Conservation (phyloP, 2,329 filamentous ascomycete species). For the Myriosclerotinia curreyana region DNA sequence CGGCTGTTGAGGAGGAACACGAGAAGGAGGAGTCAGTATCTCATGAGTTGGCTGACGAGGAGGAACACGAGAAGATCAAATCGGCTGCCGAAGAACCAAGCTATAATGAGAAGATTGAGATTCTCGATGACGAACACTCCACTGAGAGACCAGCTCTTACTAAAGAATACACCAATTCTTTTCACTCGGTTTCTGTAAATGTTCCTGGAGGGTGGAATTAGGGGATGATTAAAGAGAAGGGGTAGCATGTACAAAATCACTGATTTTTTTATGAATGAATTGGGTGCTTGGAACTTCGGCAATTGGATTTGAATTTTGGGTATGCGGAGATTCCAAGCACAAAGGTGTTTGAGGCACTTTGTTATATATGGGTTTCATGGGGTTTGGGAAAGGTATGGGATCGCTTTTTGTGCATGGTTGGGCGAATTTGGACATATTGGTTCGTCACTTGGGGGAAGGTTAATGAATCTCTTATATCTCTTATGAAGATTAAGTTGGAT, state of each 20-base stretch:
- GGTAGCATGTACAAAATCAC: neutral
- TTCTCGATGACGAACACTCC: neutral
- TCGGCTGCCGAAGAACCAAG: neutral
- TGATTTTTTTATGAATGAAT: constrained; percentile 4
- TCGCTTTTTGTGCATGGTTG: neutral
- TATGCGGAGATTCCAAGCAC: neutral
- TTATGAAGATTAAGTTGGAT: neutral
- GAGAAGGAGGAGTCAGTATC: constrained; percentile 15
- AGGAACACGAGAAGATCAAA: constrained; percentile 10
- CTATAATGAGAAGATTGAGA: neutral
- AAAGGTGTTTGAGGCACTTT: neutral
- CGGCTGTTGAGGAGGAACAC: too few relatives aligned
- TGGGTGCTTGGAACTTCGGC: neutral
- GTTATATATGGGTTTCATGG: constrained; percentile 1
- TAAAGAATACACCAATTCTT: constrained; percentile 1
- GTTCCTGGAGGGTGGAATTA: constrained; percentile 14
- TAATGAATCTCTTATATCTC: constrained; percentile 18
- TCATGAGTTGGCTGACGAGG: constrained; percentile 15
- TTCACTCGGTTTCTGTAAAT: neutral
- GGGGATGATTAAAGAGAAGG: neutral
- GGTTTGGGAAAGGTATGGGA: neutral
- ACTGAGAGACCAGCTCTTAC: neutral
- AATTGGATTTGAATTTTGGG: neutral
- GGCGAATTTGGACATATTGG: constrained; percentile 1
- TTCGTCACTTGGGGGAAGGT: neutral